These are phyloP conservation scores for Penicillium sp. DNA, from an alignment of 2,329 filamentous ascomycete genomes.

Conservation along the genomic window DNA sequence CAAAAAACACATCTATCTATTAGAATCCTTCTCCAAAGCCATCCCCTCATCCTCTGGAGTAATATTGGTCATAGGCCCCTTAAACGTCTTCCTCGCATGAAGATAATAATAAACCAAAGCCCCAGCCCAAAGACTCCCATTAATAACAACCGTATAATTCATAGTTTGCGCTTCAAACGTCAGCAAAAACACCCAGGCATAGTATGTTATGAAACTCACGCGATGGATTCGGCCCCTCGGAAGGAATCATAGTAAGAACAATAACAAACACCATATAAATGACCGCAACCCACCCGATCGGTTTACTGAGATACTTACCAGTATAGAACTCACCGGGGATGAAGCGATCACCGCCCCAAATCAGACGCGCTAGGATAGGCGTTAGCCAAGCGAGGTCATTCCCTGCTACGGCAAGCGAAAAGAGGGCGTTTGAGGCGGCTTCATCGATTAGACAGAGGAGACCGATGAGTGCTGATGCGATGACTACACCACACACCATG, in stretches of 20 bases:
- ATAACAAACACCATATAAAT: constrained; percentile 56
- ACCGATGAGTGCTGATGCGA: constrained; percentile 53
- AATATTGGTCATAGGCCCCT: constrained; percentile 58
- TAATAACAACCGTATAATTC: constrained; percentile 64
- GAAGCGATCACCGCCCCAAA: constrained; percentile 59
- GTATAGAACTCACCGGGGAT: constrained; percentile 59
- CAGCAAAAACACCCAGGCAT: not conserved
- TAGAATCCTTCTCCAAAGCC: not conserved
- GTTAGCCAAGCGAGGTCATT: constrained; percentile 60
- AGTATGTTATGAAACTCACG: constrained; percentile 27
- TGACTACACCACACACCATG: constrained; percentile 55
- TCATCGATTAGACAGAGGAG: constrained; percentile 57
- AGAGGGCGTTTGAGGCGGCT: constrained; percentile 56
- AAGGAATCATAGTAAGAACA: constrained; percentile 57
- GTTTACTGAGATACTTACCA: constrained; percentile 48
- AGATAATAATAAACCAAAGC: constrained; percentile 55
- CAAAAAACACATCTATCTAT: not conserved
- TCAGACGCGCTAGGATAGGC: constrained; percentile 56
- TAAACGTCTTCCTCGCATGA: constrained; percentile 60
- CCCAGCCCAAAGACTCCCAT: constrained; percentile 56
- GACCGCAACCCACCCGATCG: constrained; percentile 55
- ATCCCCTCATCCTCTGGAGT: constrained; percentile 28
- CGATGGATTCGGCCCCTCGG: constrained; percentile 53
- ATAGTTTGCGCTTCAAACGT: constrained; percentile 44
- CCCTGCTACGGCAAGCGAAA: constrained; percentile 53